Conservation (phyloP, 257 asterid genomes). For the Solanum chaucha region DNA sequence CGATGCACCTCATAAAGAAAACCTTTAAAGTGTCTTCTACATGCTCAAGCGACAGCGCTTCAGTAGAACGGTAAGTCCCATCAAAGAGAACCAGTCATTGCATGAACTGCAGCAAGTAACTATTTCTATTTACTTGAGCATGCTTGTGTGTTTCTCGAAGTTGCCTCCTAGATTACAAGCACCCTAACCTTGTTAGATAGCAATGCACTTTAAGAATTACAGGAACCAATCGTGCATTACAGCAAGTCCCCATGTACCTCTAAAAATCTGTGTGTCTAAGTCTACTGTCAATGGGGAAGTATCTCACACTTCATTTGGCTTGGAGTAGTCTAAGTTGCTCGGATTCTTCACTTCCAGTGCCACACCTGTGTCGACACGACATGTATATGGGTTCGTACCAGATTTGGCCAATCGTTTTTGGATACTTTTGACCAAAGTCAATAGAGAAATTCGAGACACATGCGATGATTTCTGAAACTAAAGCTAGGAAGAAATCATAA, state of each 20-base stretch:
- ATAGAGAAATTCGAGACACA: neutral
- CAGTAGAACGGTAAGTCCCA: constrained; percentile 47
- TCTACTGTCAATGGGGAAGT: neutral
- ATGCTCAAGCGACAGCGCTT: constrained; percentile 21
- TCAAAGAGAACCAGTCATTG: neutral
- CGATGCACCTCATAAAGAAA: constrained; percentile 89
- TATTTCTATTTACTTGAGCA: neutral
- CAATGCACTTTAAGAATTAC: neutral
- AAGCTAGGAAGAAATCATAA: neutral
- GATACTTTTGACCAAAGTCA: neutral
- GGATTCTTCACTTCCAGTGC: neutral
- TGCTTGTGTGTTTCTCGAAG: neutral
- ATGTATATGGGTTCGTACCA: neutral
- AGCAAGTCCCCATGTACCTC: neutral
- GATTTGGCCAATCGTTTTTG: neutral
- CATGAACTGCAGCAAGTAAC: neutral
- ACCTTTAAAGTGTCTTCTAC: constrained; percentile 25
- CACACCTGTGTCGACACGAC: too few species aligned
- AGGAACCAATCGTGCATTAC: neutral
- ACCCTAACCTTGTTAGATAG: neutral
- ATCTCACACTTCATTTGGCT: neutral
- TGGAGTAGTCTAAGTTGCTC: neutral
- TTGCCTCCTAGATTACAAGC: neutral
- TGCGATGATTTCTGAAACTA: too few species aligned
- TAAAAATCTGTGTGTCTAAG: neutral